Percentiles rank a stretch among this genome's conserved stretches.
Evolutionary conservation across 1,284 basidiomycete genomes (phyloP).

Genomic region (Ustilago curta): DNA sequence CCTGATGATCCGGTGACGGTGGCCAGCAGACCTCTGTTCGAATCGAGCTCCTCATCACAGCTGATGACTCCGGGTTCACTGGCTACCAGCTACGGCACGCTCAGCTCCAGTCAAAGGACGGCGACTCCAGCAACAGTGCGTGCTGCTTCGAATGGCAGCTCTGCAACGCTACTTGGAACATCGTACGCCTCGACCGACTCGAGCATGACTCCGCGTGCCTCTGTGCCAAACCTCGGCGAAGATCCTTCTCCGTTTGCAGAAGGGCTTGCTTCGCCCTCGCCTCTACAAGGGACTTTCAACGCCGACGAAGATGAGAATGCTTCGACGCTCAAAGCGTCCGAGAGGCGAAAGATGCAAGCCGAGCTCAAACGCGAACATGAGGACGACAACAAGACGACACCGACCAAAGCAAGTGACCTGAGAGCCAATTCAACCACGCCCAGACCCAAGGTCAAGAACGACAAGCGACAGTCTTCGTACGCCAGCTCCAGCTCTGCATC

Average conservation of each 20-base stretch:
- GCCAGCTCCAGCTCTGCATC: constrained; percentile 25
- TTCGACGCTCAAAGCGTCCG: constrained; percentile 52
- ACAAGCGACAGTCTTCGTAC: constrained; percentile 28
- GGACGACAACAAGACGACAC: constrained; percentile 18
- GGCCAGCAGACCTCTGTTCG: constrained; percentile 31
- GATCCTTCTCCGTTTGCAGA: constrained; percentile 7
- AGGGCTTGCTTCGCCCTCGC: constrained; percentile 5
- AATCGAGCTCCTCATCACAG: constrained; percentile 18
- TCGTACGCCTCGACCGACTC: constrained; percentile 52
- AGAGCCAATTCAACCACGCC: constrained; percentile 17
- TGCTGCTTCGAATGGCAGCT: constrained; percentile 24
- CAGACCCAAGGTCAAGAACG: constrained; percentile 18
- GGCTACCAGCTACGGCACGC: constrained; percentile 51
- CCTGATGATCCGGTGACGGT: constrained; percentile 49
- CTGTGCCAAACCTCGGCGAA: constrained; percentile 16
- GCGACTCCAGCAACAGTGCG: constrained; percentile 54
- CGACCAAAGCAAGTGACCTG: constrained; percentile 12
- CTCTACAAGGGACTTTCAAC: constrained; percentile 1
- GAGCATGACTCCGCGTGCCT: constrained; percentile 46
- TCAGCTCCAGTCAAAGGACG: constrained; percentile 59
- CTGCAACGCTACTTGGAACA: constrained; percentile 18
- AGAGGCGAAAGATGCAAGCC: constrained; percentile 42
- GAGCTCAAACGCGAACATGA: constrained; percentile 25
- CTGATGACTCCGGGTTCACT: constrained; percentile 5
- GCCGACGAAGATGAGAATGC: constrained; percentile 25